Base-by-base conservation (phyloP, 2,329 filamentous ascomycete genomes). In the Verticillium isaacii region DNA sequence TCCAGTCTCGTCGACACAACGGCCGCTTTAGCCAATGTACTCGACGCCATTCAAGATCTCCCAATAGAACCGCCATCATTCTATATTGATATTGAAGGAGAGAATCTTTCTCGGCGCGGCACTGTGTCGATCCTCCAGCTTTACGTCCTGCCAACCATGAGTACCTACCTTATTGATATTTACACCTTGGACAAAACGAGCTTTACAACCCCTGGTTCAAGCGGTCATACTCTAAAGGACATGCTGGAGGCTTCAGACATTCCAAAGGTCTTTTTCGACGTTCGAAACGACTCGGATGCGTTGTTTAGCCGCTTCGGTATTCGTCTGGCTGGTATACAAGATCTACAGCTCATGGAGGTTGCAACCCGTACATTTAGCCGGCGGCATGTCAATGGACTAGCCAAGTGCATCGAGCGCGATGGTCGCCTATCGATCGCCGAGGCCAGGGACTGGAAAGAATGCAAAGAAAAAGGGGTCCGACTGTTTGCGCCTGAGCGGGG, bases 281-380 rank as follows among this genome's bases (percentile, higher is more conserved):
- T 88, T 17, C 81, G 84, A 2, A 83, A 82, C 64, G 83, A 86
- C 66, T 83, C 85, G 0, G 81, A 87, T 65, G 83, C 84, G 0
- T 70, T 88, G 0, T 84, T 75, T 66, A 68, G 54, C 55, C 79
- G 77, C 37, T 85, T 72, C 64, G 50, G 67, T 0, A 73, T 88
- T 63, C 29, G 61, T 0, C 66, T 87, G 0, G 62, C 65, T 0
- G 78, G 81, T 0, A 67, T 86, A 11, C 63, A 78, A 2, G 83
- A 88, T 65, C 60, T 88, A 0, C 84, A 88, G 67, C 73, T 88
- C 0, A 82, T 87, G 77, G 83, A 87, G 67, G 66, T 80, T 3
- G 82, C 77, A 0, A 66, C 67, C 2, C 67, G 71, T 36, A 36
- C 1, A 29, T 15, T 7, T 17, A 3, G 25, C 50, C 67, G 60